phyloP scores from a whole-genome alignment of 768 basidiomycete species.

The Nevesoporus exiguus region DNA sequence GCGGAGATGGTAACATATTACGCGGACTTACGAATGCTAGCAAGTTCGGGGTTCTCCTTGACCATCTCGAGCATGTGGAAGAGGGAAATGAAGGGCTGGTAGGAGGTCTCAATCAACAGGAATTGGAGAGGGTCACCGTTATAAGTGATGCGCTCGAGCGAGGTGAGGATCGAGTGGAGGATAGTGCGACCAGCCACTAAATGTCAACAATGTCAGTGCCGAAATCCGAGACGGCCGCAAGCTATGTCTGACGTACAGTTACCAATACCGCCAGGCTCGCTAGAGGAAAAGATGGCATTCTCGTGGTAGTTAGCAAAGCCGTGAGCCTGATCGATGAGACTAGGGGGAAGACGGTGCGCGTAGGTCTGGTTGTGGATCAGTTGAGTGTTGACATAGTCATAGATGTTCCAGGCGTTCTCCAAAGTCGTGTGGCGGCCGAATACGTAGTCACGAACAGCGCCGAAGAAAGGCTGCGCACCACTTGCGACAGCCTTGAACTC shows the following conservation, averaged over 20 bases:
- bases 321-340: constrained; percentile 68
- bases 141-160: constrained; percentile 76
- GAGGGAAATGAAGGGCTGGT: constrained; percentile 89
- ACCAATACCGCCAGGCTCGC: constrained; percentile 60
- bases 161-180: constrained; percentile 63
- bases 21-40: constrained; percentile 57
- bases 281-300: constrained; percentile 65
- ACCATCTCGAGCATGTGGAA: constrained; percentile 72
- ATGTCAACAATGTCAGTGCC: constrained; percentile 9
- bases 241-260: constrained; percentile 57
- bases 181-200: constrained; percentile 81
- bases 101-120: constrained; percentile 74
- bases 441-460: constrained; percentile 62
- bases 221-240: neutral
- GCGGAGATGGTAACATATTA: neutral
- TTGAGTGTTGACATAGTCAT: constrained; percentile 74
- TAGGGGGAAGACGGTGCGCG: constrained; percentile 77
- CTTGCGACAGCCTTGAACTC: constrained; percentile 62
- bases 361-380: constrained; percentile 81
- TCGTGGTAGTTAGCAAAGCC: constrained; percentile 80
- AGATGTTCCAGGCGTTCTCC: constrained; percentile 77
- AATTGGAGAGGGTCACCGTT: constrained; percentile 78
- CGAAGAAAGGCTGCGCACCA: constrained; percentile 64
- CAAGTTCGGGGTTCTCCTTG: constrained; percentile 54
- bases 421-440: constrained; percentile 64